phyloP scores from a whole-genome alignment of 352 stramenopile species.

The Phytopythium boreale region DNA sequence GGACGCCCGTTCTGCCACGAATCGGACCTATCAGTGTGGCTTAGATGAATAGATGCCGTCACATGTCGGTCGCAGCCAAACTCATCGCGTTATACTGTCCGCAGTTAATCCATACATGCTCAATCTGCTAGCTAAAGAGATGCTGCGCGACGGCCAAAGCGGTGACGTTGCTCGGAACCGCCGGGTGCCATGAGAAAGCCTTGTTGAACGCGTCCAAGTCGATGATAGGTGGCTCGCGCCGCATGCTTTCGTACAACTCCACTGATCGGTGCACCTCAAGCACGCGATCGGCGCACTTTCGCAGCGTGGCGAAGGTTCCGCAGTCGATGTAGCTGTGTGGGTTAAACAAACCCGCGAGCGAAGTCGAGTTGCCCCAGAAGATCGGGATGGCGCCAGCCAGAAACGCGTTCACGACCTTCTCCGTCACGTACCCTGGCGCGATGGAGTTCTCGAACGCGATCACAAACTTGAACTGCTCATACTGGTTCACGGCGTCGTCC shows the following conservation, averaged over 20 bases:
- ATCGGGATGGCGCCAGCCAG: slow-evolving; percentile 55
- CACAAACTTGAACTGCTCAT: slow-evolving; percentile 53
- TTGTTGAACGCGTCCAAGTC: slow-evolving; percentile 28
- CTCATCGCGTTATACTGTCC: background rate
- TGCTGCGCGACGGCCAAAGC: background rate
- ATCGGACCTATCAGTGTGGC: background rate
- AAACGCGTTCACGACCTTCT: slow-evolving; percentile 64
- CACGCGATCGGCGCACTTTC: slow-evolving; percentile 33
- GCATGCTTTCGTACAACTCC: slow-evolving; percentile 33
- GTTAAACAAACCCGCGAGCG: slow-evolving; percentile 42
- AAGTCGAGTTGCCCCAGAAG: slow-evolving; percentile 46
- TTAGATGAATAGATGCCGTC: background rate
- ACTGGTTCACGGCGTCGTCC: slow-evolving; percentile 31
- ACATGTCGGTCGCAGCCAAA: background rate
- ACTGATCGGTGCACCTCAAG: slow-evolving; percentile 31
- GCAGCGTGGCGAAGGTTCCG: slow-evolving; percentile 28
- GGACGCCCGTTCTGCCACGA: background rate
- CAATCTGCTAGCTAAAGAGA: background rate
- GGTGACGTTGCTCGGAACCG: slow-evolving; percentile 15
- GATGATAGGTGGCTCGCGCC: slow-evolving; percentile 23
- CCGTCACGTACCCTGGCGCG: slow-evolving; percentile 48
- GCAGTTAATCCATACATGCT: no score
- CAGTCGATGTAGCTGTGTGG: slow-evolving; percentile 52
- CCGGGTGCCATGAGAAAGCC: slow-evolving; percentile 43
- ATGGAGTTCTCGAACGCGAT: slow-evolving; percentile 66